Conservation (phyloP, 176 grass and related monocot genomes). For the Hyparrhenia diplandra region DNA sequence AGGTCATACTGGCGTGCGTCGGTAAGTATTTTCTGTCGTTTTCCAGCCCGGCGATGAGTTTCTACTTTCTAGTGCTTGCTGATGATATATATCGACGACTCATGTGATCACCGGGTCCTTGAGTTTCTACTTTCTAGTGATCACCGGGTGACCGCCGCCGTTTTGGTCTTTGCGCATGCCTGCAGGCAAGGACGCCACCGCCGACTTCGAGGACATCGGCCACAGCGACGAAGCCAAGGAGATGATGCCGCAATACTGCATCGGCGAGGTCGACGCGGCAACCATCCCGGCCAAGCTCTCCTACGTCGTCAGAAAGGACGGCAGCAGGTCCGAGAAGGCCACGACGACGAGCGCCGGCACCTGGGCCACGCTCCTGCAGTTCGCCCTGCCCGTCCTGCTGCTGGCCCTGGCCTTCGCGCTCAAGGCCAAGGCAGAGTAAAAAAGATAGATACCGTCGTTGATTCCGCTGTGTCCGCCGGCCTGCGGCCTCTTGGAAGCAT, state of each 20-base stretch:
- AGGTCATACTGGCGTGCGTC: constrained; percentile 69
- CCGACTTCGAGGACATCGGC: constrained; percentile 73
- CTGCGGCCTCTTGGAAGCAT: constrained; percentile 26
- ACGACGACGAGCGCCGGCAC: neutral
- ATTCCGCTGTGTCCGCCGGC: neutral
- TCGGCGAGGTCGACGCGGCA: constrained; percentile 55
- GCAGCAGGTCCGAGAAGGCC: neutral
- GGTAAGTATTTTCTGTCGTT: constrained; percentile 29
- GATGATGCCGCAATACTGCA: constrained; percentile 58
- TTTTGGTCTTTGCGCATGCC: neutral
- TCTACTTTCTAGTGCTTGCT: neutral
- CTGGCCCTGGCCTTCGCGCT: constrained; percentile 36
- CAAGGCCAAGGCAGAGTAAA: constrained; percentile 37
- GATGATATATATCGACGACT: neutral
- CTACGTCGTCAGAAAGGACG: neutral
- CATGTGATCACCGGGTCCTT: too few relatives aligned
- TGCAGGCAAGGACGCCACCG: constrained; percentile 80
- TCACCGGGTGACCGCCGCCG: neutral
- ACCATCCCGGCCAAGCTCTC: constrained; percentile 36
- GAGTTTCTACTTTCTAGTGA: too few relatives aligned
- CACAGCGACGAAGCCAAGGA: constrained; percentile 55
- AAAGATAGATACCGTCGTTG: neutral
- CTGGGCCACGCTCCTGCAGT: constrained; percentile 36
- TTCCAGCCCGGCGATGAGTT: neutral
- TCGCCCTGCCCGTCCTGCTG: constrained; percentile 33